A percentile compares a stretch with the other conserved stretches of the same genome.
Conservation (phyloP, 148 eudicot genomes). For the Heliamphora exappendiculata region DNA sequence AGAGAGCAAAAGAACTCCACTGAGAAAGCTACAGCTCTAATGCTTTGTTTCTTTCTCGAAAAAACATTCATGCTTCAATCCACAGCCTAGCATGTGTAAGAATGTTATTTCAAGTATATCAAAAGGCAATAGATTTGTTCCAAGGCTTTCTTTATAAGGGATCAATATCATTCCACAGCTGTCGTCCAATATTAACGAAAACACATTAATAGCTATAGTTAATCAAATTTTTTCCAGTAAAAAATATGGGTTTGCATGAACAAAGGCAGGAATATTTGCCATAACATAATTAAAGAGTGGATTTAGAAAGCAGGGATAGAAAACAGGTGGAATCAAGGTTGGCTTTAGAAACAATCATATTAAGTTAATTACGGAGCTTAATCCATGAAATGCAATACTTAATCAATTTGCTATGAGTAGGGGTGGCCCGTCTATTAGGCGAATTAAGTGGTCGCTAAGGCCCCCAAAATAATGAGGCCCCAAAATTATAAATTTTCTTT, state of each 20-base stretch:
- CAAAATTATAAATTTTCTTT: no score
- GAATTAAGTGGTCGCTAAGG: no score
- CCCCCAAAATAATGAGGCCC: no score
- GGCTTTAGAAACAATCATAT: not conserved
- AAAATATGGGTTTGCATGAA: not conserved
- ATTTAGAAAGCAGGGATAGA: not conserved
- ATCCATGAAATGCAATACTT: not conserved
- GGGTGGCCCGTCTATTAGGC: no score
- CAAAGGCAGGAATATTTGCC: not conserved
- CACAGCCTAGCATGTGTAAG: not conserved
- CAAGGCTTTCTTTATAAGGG: no score
- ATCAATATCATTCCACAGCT: not conserved
- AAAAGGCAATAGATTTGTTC: not conserved
- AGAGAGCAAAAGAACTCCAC: not conserved
- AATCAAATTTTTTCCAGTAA: not conserved
- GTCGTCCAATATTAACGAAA: not conserved
- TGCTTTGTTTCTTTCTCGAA: not conserved
- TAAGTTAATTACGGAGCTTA: not conserved
- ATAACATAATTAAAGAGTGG: not conserved
- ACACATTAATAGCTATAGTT: not conserved
- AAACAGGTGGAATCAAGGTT: not conserved
- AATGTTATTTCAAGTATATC: not conserved
- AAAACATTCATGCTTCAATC: not conserved
- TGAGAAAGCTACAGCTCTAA: not conserved
- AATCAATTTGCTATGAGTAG: no score